These are phyloP conservation scores for Xylaria sp. DNA, from an alignment of 2,329 filamentous ascomycete species.

Conservation along the genomic window DNA sequence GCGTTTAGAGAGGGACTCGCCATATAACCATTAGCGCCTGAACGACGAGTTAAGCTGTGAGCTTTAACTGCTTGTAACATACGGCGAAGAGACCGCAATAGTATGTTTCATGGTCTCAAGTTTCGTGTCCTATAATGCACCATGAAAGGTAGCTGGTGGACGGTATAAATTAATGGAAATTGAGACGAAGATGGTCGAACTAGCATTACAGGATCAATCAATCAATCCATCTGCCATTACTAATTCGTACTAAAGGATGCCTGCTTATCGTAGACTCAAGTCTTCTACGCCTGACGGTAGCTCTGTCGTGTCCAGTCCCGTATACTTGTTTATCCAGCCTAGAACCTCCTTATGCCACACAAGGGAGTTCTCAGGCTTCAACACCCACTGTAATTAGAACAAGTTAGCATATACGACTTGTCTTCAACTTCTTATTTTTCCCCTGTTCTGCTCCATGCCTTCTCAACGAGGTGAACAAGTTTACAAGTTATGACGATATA, in stretches of 20 bases:
- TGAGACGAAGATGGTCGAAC: not conserved
- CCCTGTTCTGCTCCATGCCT: not conserved
- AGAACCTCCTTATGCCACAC: constrained; percentile 90
- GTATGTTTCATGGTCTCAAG: not conserved
- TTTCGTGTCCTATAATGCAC: not conserved
- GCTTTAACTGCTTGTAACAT: too few relatives aligned
- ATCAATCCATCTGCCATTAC: too few relatives aligned
- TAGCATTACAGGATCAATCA: not conserved
- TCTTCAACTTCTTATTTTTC: not conserved
- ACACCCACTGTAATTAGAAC: constrained; percentile 67
- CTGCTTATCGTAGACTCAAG: constrained; percentile 29
- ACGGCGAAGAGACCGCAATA: not conserved
- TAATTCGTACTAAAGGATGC: not conserved
- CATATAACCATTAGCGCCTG: not conserved
- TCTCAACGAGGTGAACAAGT: not conserved
- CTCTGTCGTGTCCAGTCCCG: constrained; percentile 48
- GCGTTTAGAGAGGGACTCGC: not conserved
- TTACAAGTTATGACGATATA: not conserved
- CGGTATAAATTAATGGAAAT: too few relatives aligned
- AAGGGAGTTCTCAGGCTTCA: constrained; percentile 89
- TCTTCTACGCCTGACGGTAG: constrained; percentile 31
- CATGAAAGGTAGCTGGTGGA: not conserved
- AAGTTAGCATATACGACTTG: not conserved
- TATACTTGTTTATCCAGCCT: constrained; percentile 73
- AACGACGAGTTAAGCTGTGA: too few relatives aligned